Percentiles rank a stretch among this genome's conserved stretches.
phyloP scores from a whole-genome alignment of 305 asterid species.

The Coffea humblotiana region DNA sequence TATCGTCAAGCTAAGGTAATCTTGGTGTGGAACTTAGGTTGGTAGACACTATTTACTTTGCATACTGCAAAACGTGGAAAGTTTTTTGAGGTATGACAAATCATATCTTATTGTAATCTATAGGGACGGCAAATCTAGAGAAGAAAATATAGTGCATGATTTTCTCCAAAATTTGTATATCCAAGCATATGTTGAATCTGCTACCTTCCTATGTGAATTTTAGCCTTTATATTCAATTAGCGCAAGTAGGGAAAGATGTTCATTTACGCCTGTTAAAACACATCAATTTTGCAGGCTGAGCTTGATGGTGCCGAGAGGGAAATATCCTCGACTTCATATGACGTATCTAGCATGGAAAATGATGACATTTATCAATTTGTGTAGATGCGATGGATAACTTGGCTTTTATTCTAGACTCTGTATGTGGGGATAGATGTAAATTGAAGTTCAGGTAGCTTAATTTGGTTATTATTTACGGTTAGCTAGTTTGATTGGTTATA shows the following conservation, averaged over 20 bases:
- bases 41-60: neutral
- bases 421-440: neutral
- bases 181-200: neutral
- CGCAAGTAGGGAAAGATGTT: neutral
- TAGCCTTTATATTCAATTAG: neutral
- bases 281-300: conserved; percentile 61
- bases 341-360: conserved; percentile 35
- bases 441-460: neutral
- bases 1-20: conserved; percentile 88
- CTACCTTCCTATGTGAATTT: neutral
- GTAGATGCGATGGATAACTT: conserved; percentile 8
- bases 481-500: neutral
- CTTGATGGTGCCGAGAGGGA: conserved; percentile 41
- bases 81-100: neutral
- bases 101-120: too few species aligned
- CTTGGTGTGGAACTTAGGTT: neutral
- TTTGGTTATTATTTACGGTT: neutral
- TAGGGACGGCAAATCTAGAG: neutral
- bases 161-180: neutral
- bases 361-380: conserved; percentile 37
- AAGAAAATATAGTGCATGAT: neutral
- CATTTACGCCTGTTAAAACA: neutral
- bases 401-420: neutral
- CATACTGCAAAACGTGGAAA: neutral
- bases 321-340: conserved; percentile 30